These are phyloP conservation scores for Dactylellina leptospora DNA, from an alignment of 2,329 filamentous ascomycete genomes.

Conservation along the genomic window DNA sequence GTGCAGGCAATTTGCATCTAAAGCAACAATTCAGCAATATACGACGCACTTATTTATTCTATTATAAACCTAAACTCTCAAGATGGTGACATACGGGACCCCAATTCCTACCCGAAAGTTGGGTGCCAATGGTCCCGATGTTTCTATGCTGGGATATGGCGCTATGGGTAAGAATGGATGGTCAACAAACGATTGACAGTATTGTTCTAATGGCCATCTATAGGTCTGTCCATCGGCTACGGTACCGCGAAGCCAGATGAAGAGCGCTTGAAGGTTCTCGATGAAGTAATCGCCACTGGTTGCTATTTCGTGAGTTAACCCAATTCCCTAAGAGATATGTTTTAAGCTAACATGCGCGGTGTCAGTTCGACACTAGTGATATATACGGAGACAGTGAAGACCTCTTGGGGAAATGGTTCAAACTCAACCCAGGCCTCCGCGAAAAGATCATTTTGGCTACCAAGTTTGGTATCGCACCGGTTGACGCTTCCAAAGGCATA, in stretches of 20 bases:
- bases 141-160: conserved; percentile 58
- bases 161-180: conserved; percentile 55
- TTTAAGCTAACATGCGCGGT: conserved; percentile 54
- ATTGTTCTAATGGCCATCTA: not conserved
- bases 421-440: conserved; percentile 63
- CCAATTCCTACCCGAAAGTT: conserved; percentile 56
- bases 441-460: conserved; percentile 65
- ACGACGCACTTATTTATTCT: not conserved
- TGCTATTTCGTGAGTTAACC: conserved; percentile 60
- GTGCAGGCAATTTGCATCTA: no score
- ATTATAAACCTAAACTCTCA: no score
- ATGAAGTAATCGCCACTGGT: conserved; percentile 63
- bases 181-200: conserved; percentile 2
- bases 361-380: conserved; percentile 59
- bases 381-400: conserved; percentile 62
- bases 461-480: conserved; percentile 64
- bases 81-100: conserved; percentile 46
- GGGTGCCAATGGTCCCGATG: conserved; percentile 58
- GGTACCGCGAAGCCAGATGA: conserved; percentile 60
- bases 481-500: not conserved
- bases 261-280: conserved; percentile 63
- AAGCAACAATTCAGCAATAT: not conserved
- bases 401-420: conserved; percentile 62
- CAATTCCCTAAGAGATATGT: conserved; percentile 53
- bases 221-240: conserved; percentile 58